Evolutionary conservation across 1,284 basidiomycete genomes (phyloP).

Genomic region (Ustilago esculenta): DNA sequence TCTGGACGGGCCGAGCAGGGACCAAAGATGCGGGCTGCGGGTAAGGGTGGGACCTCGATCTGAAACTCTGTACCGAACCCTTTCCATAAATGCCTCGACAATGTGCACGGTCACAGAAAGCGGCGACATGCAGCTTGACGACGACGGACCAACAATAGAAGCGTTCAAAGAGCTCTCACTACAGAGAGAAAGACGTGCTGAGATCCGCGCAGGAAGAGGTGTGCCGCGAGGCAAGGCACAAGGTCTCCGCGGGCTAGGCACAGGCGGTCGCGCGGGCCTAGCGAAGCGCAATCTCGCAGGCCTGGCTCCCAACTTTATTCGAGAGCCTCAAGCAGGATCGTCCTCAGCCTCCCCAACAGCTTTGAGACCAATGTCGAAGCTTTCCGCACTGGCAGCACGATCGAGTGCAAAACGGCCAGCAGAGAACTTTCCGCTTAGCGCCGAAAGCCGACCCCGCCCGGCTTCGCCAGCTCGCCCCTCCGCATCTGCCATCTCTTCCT

Average conservation of each 20-base stretch:
- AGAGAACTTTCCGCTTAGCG: slow-evolving; percentile 14
- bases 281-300: slow-evolving; percentile 46
- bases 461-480: slow-evolving; percentile 22
- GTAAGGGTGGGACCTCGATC: slow-evolving; percentile 2
- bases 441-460: slow-evolving; percentile 13
- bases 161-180: slow-evolving; percentile 72
- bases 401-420: slow-evolving; percentile 43
- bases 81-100: not conserved
- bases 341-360: not conserved
- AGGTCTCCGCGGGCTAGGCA: slow-evolving; percentile 39
- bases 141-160: slow-evolving; percentile 67
- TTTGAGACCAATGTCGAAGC: slow-evolving; percentile 37
- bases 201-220: slow-evolving; percentile 30
- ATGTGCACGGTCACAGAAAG: slow-evolving; percentile 18
- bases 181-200: slow-evolving; percentile 27
- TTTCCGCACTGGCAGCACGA: slow-evolving; percentile 38
- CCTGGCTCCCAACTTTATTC: slow-evolving; percentile 37
- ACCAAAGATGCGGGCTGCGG: slow-evolving; percentile 2
- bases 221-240: slow-evolving; percentile 29
- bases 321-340: slow-evolving; percentile 6
- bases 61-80: slow-evolving; percentile 18
- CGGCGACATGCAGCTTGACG: slow-evolving; percentile 21
- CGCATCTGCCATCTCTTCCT: not conserved
- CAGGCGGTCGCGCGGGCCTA: slow-evolving; percentile 44
- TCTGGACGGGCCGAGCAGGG: slow-evolving; percentile 22